Conservation (phyloP, 768 basidiomycete species). For the Termitomyces sp. region DNA sequence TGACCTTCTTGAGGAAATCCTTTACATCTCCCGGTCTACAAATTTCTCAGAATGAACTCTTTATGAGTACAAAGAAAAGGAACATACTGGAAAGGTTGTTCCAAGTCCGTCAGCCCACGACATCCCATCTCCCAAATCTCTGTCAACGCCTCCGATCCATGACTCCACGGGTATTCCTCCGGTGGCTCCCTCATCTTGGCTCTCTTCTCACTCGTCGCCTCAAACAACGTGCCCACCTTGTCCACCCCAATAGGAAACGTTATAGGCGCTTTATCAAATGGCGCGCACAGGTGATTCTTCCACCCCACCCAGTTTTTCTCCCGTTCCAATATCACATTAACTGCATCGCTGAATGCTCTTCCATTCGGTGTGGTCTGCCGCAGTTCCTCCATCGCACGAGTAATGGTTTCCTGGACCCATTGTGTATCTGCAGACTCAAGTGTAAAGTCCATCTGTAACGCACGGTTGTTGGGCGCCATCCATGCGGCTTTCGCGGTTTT, state of each 20-base stretch:
- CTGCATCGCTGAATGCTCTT: constrained; percentile 71
- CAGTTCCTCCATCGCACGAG: constrained; percentile 56
- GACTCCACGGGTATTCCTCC: constrained; percentile 58
- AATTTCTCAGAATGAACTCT: neutral
- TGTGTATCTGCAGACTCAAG: constrained; percentile 63
- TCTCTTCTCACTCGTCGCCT: constrained; percentile 53
- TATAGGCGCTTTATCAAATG: constrained; percentile 77
- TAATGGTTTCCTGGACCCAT: constrained; percentile 74
- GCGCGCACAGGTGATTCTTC: constrained; percentile 80
- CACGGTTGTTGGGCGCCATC: constrained; percentile 65
- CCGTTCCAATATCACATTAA: constrained; percentile 66
- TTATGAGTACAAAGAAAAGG: neutral
- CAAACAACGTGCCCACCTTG: constrained; percentile 52
- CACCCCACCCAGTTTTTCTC: constrained; percentile 90
- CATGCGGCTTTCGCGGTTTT: constrained; percentile 60
- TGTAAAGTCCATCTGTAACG: constrained; percentile 81
- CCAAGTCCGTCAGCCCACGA: constrained; percentile 55
- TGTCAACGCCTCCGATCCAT: constrained; percentile 69
- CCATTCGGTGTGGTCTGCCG: constrained; percentile 79
- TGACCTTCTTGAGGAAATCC: constrained; percentile 69
- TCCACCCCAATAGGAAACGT: constrained; percentile 42
- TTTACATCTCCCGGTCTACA: constrained; percentile 69
- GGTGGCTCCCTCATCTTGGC: constrained; percentile 55
- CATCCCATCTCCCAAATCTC: constrained; percentile 87
- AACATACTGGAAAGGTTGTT: constrained; percentile 64